Conservation (phyloP, 208 protist species). For the Herpetomonas muscarum region DNA sequence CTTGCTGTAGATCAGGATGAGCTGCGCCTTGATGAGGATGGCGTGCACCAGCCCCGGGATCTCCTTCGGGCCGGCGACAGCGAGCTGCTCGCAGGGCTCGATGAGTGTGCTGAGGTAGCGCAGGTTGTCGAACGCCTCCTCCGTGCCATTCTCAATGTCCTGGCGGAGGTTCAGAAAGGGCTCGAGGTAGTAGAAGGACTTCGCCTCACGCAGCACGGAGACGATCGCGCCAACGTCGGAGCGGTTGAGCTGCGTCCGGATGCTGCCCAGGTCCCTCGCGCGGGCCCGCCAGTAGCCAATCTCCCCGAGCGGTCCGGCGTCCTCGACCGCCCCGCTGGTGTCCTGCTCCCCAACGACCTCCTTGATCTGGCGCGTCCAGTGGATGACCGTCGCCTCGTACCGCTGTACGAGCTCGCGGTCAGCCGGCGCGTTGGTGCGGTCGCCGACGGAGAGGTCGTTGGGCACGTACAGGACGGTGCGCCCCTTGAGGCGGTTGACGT, state of each 20-base stretch:
- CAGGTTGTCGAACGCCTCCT: conserved; percentile 95
- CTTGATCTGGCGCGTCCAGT: conserved; percentile 99
- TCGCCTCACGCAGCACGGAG: conserved; percentile 86
- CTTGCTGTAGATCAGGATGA: conserved; percentile 92
- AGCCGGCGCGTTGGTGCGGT: conserved; percentile 49
- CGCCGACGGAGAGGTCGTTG: conserved; percentile 64
- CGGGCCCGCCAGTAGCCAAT: conserved; percentile 95
- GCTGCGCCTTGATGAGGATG: conserved; percentile 89
- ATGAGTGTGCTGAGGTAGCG: conserved; percentile 93
- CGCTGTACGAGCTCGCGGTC: conserved; percentile 96
- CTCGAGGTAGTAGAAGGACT: conserved; percentile 92
- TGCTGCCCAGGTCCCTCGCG: conserved; percentile 93
- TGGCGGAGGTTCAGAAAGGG: conserved; percentile 92
- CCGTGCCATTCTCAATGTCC: conserved; percentile 91
- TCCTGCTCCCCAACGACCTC: conserved; percentile 94
- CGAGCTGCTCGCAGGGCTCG: conserved; percentile 91
- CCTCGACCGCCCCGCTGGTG: conserved; percentile 32
- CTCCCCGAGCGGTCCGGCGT: conserved; percentile 92
- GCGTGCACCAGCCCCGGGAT: conserved; percentile 90
- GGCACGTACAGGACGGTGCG: conserved; percentile 98
- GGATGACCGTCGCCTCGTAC: conserved; percentile 96
- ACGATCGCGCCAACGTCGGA: conserved; percentile 91
- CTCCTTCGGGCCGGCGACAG: conserved; percentile 69
- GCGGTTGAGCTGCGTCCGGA: conserved; percentile 93
- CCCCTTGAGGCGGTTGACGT: conserved; percentile 90